Evolutionary conservation across 2,329 filamentous ascomycete genomes (phyloP), one percentile per base, ranked within the genome.

Genomic region (Claviceps monticola): DNA sequence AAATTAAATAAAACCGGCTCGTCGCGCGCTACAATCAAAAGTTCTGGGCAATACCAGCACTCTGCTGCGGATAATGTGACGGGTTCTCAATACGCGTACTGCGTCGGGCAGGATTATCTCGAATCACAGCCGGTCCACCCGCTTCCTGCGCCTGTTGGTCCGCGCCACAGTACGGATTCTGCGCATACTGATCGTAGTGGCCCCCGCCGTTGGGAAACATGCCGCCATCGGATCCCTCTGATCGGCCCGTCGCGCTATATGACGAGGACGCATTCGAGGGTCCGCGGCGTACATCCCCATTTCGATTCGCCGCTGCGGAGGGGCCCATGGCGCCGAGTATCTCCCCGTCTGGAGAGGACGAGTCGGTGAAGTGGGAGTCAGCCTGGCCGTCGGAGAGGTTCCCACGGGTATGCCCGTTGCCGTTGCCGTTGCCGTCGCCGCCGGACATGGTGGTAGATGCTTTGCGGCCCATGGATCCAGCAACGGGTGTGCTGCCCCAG

Each of bases 21-120:
- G 19, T 19, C 4, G 17, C 19, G 21, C 6, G 21, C 19, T 3
- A 17, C 38, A 41, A 17, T 47, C 23, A 48, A 62, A 98, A 98
- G 68, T 98, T 98, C 70, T 97, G 93, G 36, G 93, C 87, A 61
- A 98, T 96, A 54, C 93, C 93, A 41, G 88, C 88, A 61, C 87
- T 95, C 72, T 95, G 89, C 64, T 94, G 88, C 11, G 91, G 90
- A 62, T 87, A 94, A 56, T 93, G 86, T 45, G 86, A 80, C 2
- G 88, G 84, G 64, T 85, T 95, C 71, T 97, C 90, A 62, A 98
- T 97, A 56, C 90, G 82, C 13, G 93, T 96, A 71, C 96, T 96
- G 58, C 93, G 81, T 59, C 93, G 77, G 29, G 93, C 93, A 56
- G 86, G 84, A 57, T 97, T 93, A 66, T 98, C 93, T 52, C 90